phyloP scores from a whole-genome alignment of 352 stramenopile genomes.

The Globisporangium spiculum region DNA sequence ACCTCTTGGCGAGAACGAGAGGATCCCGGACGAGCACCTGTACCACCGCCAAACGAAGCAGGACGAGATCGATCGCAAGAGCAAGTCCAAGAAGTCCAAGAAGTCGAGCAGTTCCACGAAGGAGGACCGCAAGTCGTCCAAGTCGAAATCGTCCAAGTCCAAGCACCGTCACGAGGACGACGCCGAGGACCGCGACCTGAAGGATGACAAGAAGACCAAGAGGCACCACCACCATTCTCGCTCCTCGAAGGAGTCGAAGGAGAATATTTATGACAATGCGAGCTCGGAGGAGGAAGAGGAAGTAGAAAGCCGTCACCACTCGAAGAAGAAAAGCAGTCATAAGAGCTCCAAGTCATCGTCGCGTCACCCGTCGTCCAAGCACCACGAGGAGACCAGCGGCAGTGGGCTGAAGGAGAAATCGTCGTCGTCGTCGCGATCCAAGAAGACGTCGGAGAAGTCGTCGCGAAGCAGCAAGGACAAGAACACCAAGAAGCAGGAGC shows the following conservation, averaged over 20 bases:
- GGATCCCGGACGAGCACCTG: conserved; percentile 79
- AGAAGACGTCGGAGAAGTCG: conserved; percentile 43
- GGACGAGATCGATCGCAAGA: conserved; percentile 48
- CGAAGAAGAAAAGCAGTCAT: conserved; percentile 42
- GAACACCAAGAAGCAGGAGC: conserved; percentile 32
- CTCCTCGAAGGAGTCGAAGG: conserved; percentile 38
- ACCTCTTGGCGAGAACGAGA: conserved; percentile 71
- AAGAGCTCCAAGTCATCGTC: conserved; percentile 23
- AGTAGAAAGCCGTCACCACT: conserved; percentile 22
- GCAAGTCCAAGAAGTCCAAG: conserved; percentile 45
- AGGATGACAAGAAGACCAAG: conserved; percentile 36
- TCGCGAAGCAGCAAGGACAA: conserved; percentile 21
- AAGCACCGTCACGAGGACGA: conserved; percentile 21
- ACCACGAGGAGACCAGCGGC: not conserved
- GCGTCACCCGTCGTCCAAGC: not conserved
- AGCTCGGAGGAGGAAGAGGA: conserved; percentile 41
- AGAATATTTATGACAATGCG: conserved; percentile 50
- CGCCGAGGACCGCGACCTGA: conserved; percentile 13
- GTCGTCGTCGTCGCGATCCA: conserved; percentile 24
- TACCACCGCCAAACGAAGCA: conserved; percentile 56
- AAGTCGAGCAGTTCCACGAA: conserved; percentile 22
- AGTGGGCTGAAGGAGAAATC: not conserved
- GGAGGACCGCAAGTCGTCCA: conserved; percentile 43
- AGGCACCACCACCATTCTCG: conserved; percentile 27
- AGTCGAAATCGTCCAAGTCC: conserved; percentile 34